Base-by-base conservation (phyloP, 2,329 filamentous ascomycete species). In the Diaporthe capsici region DNA sequence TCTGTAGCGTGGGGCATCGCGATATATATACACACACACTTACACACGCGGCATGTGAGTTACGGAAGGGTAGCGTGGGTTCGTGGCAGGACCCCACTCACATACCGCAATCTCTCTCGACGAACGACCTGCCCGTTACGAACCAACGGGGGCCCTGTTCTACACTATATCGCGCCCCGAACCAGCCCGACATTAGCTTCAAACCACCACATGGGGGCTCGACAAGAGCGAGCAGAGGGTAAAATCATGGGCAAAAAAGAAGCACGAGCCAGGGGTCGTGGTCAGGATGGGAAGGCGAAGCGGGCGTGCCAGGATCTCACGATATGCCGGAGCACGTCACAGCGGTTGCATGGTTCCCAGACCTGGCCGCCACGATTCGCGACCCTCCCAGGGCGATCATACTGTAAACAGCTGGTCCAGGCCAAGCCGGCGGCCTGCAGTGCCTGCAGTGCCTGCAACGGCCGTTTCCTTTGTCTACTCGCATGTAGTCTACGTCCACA, bases 321-420 rank as follows among this genome's bases (percentile, higher is more conserved):
- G 65, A 70, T 70, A 70, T 70, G 65, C 65, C 65, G 65, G 49
- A 39, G 65, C 65, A 70, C 49, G 65, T 70, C 65, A 70, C 65
- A 70, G 65, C 49, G 65, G 65, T 70, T 55, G 65, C 65, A 70
- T 70, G 65, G 65, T 70, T 70, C 65, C 65, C 49, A 70, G n/a
- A 67, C 15, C 42, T 25, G 49, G 65, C 49, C 34, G 49, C 34
- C 34, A 39, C 65, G 65, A 68, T 68, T 68, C 47, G 47, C 65
- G 44, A 53, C 20, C 22, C 25, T 34, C 47, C 60, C 34, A n/a
- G 44, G 61, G 61, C 42, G 61, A 67, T 67, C 42, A 49, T 67
- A 42, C 57, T 37, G 57, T 39, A 15, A 39, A 60, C 57, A 44
- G 61, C 61, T 65, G 61, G 20, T 22, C 39, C 42, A 34, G 25